Base-by-base conservation (phyloP, 1,284 basidiomycete species). In the Heliocybe sulcata region DNA sequence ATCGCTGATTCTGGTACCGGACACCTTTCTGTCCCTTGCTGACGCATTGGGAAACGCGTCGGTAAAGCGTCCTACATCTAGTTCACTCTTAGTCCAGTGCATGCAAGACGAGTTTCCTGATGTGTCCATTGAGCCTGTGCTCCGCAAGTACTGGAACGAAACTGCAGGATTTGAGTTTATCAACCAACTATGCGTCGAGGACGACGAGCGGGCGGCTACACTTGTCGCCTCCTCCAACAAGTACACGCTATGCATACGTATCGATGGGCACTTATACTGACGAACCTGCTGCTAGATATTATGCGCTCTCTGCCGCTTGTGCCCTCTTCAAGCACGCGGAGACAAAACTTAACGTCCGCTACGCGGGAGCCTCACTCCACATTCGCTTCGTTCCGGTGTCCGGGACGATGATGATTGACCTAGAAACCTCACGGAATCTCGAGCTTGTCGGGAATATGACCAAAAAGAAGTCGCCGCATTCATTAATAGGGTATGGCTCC, bases 331-430 rank as follows among this genome's bases (percentile, higher is more conserved):
- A 90, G 66, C 85, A 90, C 61, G 77, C 86, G 12, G 86, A 92
- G 64, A 67, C 69, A 1, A 79, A 79, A 42, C 69, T 87, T 52
- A 88, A 88, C 57, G 80, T 80, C 0, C 78, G 81, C 12, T 96
- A 92, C 65, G 77, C 85, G 0, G 72, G 81, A 0, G 74, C 73
- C 10, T 92, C 90, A 9, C 72, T 98, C n/a, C 80, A 83, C 27
- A 93, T 98, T 57, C 76, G 79, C 12, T 96, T 90, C 65, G 76
- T 82, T 0, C 82, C 90, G 1, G 84, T 91, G 0, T 89, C 83
- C 68, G 93, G 93, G 0, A 94, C 92, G 0, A 91, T 97, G 87
- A 81, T 96, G 77, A 90, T 98, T 61, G 94, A 97, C 65, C 79
- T 84, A 0, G 93, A 94, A 56, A 92, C 89, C 0, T 90, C 85